Evolutionary conservation across 495 filamentous ascomycete species (phyloP), one percentile per base, ranked within the genome.

Genomic region (Apiosordaria backusii): DNA sequence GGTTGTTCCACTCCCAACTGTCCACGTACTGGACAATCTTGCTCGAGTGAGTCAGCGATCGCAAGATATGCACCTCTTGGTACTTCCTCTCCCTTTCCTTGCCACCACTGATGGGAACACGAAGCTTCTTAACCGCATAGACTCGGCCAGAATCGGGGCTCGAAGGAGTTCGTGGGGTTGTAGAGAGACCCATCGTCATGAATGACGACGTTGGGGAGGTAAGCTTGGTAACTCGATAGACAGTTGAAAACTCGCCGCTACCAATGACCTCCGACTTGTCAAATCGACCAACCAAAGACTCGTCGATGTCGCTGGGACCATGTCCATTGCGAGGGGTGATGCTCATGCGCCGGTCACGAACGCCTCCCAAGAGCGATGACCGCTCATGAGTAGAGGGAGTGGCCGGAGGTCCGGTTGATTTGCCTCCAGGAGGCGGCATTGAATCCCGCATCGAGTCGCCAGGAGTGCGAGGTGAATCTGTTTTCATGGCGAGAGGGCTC

Each of bases 121-220:
- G 90, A 52, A 91, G 86, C 78, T 95, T 98, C 82, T 99, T 99
- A 25, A 99, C 92, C 3, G 93, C 96, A 83, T 88, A 99, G 0
- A 93, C 88, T 52, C 86, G 66, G 22, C 72, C 74, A 24, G 67
- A 61, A 22, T 68, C 78, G 71, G 77, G 85, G 79, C 67, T 85
- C 70, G 60, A 82, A 77, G 60, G 79, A 68, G 71, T 79, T 65
- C 75, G 68, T 54, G 78, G 64, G 55, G 72, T 72, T 2, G 68
- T 60, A 66, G 66, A 67, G 67, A 70, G 74, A 61, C 58, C 72
- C 70, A 65, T 40, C 3, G 26, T 55, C 57, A 68, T 61, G 21
- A 70, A 67, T 1, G 35, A 45, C 24, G 73, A 71, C 24, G 40
- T 23, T 19, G 69, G 66, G 18, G 77, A 67, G 59, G 75, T 68